These are phyloP conservation scores for Leccinum arenicola DNA, from an alignment of 768 basidiomycete species.

Conservation along the genomic window DNA sequence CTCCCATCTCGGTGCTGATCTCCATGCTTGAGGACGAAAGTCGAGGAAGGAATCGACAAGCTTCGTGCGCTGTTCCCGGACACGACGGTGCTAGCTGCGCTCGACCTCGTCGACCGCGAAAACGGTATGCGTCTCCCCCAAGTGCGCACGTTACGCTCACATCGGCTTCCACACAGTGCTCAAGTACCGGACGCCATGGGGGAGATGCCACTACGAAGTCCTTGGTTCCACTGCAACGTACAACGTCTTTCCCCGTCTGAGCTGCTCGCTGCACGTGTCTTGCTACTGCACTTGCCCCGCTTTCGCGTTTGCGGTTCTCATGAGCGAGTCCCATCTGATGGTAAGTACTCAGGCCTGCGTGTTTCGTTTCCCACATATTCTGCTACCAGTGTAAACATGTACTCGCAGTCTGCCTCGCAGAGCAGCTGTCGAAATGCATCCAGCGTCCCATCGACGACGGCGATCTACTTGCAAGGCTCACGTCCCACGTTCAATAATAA, in stretches of 20 bases:
- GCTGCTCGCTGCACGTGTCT: slow-evolving; percentile 38
- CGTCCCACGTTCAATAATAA: slow-evolving; percentile 14
- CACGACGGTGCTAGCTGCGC: slow-evolving; percentile 59
- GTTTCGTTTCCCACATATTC: background rate
- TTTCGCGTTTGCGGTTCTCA: slow-evolving; percentile 61
- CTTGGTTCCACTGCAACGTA: slow-evolving; percentile 64
- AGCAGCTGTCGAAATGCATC: slow-evolving; percentile 48
- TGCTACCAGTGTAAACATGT: slow-evolving; percentile 74
- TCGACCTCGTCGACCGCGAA: slow-evolving; percentile 74
- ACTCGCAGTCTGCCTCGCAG: slow-evolving; percentile 61
- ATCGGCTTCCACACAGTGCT: slow-evolving; percentile 44
- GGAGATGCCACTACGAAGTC: slow-evolving; percentile 62
- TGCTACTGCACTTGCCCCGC: slow-evolving; percentile 77
- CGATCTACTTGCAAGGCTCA: slow-evolving; percentile 41
- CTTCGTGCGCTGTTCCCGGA: slow-evolving; percentile 62
- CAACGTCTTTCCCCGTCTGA: slow-evolving; percentile 49
- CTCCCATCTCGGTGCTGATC: background rate
- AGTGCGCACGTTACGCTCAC: background rate
- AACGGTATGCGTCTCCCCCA: slow-evolving; percentile 44
- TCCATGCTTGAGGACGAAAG: slow-evolving; percentile 5
- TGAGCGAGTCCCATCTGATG: slow-evolving; percentile 61
- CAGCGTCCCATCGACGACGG: slow-evolving; percentile 46
- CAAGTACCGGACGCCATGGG: slow-evolving; percentile 56
- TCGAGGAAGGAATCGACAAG: slow-evolving; percentile 54
- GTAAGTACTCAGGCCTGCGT: slow-evolving; percentile 33